Evolutionary conservation across 441 rosid species (phyloP), one percentile per base, ranked within the genome.

Genomic region (Corymbia citriodora): DNA sequence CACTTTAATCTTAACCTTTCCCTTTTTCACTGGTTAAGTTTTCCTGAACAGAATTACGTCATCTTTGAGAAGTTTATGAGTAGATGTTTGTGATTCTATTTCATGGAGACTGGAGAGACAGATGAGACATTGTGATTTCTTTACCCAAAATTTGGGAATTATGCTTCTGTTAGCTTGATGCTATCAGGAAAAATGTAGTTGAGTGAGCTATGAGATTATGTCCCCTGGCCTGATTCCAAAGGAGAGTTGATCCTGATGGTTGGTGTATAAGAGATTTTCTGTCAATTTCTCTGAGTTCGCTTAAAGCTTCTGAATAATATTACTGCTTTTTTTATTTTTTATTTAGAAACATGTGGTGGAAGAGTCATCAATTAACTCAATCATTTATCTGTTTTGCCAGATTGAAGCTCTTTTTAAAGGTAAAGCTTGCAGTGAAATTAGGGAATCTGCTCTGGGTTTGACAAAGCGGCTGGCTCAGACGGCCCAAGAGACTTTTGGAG

Each of bases 401-500:
- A 95, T 97, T 83, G 98, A 97, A 92, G 65, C 93, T 33, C 94
- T 96, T 93, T 98, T 98, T 95, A 94, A 94, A 93, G 96, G 99
- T 21, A 96, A 96, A 93, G 96, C 98, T 92, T 98, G 99, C 94
- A 92, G 92, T 83, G 97, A 96, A 94, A 95, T 98, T 91, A 95
- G 97, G 92, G 99, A 98, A 90, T 96, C 98, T 89, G 96, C 99
- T 88, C 89, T 92, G 92, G 96, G 97, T 89, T 95, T 98, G 96
- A 98, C 99, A 68, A 97, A 96, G 93, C 89, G 96, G 92, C 97
- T 98, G 88, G 99, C 99, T 50, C 97, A 95, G 92, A 97, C 99
- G 89, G 98, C 99, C 93, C 97, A 98, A 92, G 99, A 96, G 87
- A 97, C 99, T 90, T 97, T 97, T 89, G 98, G 99, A 91, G 99